Percentiles rank a stretch among this genome's conserved stretches.
These are phyloP conservation scores for Debaryomycetaceae sp. DNA, from an alignment of 1,139 yeast genomes.

Conservation along the genomic window DNA sequence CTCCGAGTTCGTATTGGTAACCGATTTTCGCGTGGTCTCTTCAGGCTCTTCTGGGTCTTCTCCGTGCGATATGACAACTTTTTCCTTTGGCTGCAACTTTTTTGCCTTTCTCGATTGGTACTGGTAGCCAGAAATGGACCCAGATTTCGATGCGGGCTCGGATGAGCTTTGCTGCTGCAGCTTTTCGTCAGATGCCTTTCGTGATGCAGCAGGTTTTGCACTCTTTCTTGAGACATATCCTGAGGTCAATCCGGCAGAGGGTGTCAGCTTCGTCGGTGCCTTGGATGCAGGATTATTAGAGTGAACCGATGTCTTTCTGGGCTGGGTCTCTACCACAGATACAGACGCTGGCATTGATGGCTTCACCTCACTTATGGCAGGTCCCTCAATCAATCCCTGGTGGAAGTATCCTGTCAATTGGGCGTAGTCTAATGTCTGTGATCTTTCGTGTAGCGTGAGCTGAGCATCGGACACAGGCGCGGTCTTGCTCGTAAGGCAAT, in stretches of 20 bases:
- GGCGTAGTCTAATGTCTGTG: conserved; percentile 16
- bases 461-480: conserved; percentile 17
- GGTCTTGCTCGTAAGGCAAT: conserved; percentile 22
- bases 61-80: conserved; percentile 29
- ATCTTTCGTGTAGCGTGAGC: conserved; percentile 27
- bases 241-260: conserved; percentile 9
- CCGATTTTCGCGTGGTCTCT: conserved; percentile 6
- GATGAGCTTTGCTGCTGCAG: too few species aligned
- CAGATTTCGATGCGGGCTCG: too few species aligned
- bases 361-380: background rate
- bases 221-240: conserved; percentile 12
- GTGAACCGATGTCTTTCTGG: background rate
- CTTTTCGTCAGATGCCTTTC: conserved; percentile 4
- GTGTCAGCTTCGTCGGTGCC: background rate
- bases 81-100: conserved; percentile 27
- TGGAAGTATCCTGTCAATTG: conserved; percentile 18
- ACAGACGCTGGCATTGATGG: background rate
- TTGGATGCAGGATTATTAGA: background rate
- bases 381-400: conserved; percentile 33
- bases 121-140: conserved; percentile 23
- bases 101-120: conserved; percentile 39
- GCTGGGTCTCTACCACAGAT: background rate
- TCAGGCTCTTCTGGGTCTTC: conserved; percentile 13
- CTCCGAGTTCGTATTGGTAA: conserved; percentile 7
- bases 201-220: conserved; percentile 4